These are phyloP conservation scores for Fusarium longipes DNA, from an alignment of 2,329 filamentous ascomycete species.

Conservation along the genomic window DNA sequence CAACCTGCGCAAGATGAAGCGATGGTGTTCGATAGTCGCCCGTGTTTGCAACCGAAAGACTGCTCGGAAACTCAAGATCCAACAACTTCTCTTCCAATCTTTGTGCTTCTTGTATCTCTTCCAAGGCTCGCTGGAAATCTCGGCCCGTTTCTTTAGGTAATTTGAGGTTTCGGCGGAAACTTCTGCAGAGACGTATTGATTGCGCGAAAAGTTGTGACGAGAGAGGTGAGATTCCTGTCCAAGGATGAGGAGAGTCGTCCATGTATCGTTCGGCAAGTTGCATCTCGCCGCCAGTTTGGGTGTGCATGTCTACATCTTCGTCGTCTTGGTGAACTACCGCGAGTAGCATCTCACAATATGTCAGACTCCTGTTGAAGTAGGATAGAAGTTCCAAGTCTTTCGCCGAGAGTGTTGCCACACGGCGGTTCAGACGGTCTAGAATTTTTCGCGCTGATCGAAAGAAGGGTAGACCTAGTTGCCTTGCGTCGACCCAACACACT, in stretches of 20 bases:
- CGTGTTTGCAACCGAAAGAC: conserved; percentile 40
- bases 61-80: conserved; percentile 45
- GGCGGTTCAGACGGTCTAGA: conserved; percentile 43
- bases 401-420: conserved; percentile 14
- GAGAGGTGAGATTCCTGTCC: conserved; percentile 53
- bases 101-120: conserved; percentile 46
- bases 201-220: conserved; percentile 52
- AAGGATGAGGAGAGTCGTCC: conserved; percentile 49
- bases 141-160: conserved; percentile 42
- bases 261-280: conserved; percentile 28
- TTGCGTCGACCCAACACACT: conserved; percentile 55
- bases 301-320: background rate
- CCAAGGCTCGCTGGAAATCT: conserved; percentile 43
- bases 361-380: conserved; percentile 54
- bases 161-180: conserved; percentile 46
- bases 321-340: conserved; percentile 51
- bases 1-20: conserved; percentile 51
- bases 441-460: conserved; percentile 47
- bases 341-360: conserved; percentile 57
- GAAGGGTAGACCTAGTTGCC: conserved; percentile 50
- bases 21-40: conserved; percentile 48
- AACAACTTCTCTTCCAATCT: conserved; percentile 51
- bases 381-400: conserved; percentile 48
- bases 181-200: conserved; percentile 52
- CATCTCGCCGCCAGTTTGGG: conserved; percentile 15